Percentiles rank a stretch among this genome's conserved stretches.
Evolutionary conservation across 108 stramenopile genomes (phyloP).

Genomic region (Nitzschia sp.): DNA sequence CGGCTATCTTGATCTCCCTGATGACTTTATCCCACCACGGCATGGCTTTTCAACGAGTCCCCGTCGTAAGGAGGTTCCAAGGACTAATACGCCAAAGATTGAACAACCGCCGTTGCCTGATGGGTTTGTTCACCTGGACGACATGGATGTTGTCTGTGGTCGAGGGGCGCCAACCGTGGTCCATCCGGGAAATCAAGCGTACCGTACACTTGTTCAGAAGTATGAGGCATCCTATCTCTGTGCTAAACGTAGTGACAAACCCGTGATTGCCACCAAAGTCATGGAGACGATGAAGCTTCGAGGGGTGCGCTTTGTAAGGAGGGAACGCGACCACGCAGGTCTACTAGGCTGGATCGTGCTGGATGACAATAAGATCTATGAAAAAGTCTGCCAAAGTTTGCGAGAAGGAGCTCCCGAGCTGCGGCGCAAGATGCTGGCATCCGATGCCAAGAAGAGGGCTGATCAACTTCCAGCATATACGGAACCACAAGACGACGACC

Average conservation of each 20-base stretch:
- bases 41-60: constrained; percentile 3
- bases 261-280: constrained; percentile 59
- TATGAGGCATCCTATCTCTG: constrained; percentile 45
- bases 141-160: constrained; percentile 60
- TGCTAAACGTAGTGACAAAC: constrained; percentile 50
- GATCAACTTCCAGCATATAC: background rate
- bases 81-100: background rate
- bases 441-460: constrained; percentile 1
- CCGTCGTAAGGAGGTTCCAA: background rate
- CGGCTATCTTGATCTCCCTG: constrained; percentile 6
- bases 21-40: constrained; percentile 27
- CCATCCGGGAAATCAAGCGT: constrained; percentile 69
- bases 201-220: constrained; percentile 56
- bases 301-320: constrained; percentile 64
- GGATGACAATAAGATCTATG: constrained; percentile 49
- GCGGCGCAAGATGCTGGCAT: constrained; percentile 27
- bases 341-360: constrained; percentile 46
- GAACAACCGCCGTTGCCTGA: background rate
- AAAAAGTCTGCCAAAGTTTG: constrained; percentile 67
- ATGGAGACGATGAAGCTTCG: constrained; percentile 33
- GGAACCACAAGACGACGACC: background rate
- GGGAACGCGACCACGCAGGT: constrained; percentile 30
- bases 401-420: constrained; percentile 62
- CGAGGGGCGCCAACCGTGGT: constrained; percentile 70
- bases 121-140: background rate